Conservation (phyloP, 225 moss, liverwort and hornwort genomes). For the Rhytidiadelphus loreus region DNA sequence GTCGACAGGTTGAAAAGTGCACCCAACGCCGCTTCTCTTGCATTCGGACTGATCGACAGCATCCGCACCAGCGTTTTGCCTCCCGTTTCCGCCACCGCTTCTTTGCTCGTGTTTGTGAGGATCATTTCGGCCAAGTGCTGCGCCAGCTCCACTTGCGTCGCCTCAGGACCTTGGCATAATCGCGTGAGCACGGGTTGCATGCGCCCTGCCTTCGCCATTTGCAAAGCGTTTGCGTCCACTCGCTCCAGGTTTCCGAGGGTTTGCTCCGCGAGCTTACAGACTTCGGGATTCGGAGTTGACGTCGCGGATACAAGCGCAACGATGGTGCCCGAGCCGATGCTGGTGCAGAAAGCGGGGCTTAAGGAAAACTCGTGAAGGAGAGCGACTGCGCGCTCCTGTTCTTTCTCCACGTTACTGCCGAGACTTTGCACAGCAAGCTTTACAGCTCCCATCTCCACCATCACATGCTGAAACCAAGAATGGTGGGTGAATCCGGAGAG, state of each 20-base stretch:
- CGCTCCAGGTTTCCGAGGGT: slow-evolving; percentile 5
- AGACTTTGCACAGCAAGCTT: slow-evolving; percentile 8
- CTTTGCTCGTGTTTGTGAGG: slow-evolving; percentile 15
- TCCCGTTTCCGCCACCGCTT: slow-evolving; percentile 5
- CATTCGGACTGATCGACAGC: slow-evolving; percentile 12
- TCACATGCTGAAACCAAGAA: background rate
- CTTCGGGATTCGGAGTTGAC: background rate
- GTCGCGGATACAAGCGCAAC: background rate
- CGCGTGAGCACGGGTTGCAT: slow-evolving; percentile 14
- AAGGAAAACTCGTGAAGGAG: slow-evolving; percentile 11
- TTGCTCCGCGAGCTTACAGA: background rate
- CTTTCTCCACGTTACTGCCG: background rate
- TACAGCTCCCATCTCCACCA: slow-evolving; percentile 16
- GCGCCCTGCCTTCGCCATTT: slow-evolving; percentile 15
- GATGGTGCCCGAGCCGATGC: slow-evolving; percentile 4
- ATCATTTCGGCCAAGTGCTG: slow-evolving; percentile 9
- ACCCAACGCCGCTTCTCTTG: slow-evolving; percentile 9
- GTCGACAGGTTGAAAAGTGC: slow-evolving; percentile 17
- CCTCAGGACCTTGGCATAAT: slow-evolving; percentile 7
- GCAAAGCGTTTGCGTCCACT: slow-evolving; percentile 3
- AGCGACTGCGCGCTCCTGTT: background rate
- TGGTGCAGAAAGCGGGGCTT: background rate
- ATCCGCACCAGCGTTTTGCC: slow-evolving; percentile 12
- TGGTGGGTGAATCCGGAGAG: background rate
- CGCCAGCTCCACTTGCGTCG: slow-evolving; percentile 15